A percentile compares a stretch with the other conserved stretches of the same genome.
Evolutionary conservation across 257 asterid species (phyloP).

Genomic region (Lavandula angustifolia): DNA sequence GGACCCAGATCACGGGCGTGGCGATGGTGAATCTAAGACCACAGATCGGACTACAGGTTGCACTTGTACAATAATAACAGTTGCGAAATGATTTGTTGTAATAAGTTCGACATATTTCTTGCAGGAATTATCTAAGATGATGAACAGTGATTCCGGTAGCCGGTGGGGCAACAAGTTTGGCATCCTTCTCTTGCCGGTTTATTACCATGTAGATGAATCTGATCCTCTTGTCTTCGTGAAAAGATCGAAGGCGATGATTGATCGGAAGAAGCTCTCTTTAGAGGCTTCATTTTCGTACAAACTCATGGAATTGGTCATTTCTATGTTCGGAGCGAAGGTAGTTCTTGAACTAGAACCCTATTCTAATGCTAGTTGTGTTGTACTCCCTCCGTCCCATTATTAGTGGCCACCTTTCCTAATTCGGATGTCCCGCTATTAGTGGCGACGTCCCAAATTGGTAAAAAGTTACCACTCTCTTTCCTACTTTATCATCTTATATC

Average conservation of each 20-base stretch:
- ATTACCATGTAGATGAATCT: slow-evolving; percentile 42
- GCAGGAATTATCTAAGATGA: slow-evolving; percentile 58
- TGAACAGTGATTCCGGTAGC: slow-evolving; percentile 34
- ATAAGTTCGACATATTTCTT: neutral
- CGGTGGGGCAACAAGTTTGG: slow-evolving; percentile 80
- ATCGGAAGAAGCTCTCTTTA: slow-evolving; percentile 69
- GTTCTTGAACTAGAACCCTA: neutral
- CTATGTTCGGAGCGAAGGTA: slow-evolving; percentile 65
- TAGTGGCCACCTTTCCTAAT: too few species aligned
- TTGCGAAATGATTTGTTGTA: neutral
- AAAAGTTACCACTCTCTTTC: too few species aligned
- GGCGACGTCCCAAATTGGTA: too few species aligned
- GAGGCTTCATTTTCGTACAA: slow-evolving; percentile 72
- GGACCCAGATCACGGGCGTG: slow-evolving; percentile 66
- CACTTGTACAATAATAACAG: neutral
- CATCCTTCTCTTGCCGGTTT: slow-evolving; percentile 61
- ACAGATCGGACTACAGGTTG: slow-evolving; percentile 71
- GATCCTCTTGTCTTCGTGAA: slow-evolving; percentile 61
- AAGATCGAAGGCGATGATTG: slow-evolving; percentile 74
- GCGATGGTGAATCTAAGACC: slow-evolving; percentile 81
- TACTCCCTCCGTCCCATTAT: too few species aligned
- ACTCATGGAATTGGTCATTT: slow-evolving; percentile 43
- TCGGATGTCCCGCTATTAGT: too few species aligned
- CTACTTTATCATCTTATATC: too few species aligned
- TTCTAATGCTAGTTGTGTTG: too few species aligned